Evolutionary conservation across 441 rosid genomes (phyloP).

Genomic region (Capsella rubella): DNA sequence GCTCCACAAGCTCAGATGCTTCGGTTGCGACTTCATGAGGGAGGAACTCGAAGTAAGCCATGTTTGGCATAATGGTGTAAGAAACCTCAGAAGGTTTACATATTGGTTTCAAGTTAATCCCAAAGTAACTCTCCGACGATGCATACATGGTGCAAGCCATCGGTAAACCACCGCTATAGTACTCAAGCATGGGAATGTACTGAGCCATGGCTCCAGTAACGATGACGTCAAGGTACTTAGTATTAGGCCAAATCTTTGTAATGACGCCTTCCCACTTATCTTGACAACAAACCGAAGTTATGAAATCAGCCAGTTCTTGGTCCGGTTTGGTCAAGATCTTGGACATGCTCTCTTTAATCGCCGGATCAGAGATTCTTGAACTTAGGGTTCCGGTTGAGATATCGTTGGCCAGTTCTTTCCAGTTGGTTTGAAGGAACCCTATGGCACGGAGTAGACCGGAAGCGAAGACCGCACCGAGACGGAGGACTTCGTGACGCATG

Average conservation of each 20-base stretch:
- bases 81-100: slow-evolving; percentile 65
- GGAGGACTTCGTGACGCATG: slow-evolving; percentile 66
- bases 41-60: slow-evolving; percentile 73
- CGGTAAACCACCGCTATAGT: slow-evolving; percentile 65
- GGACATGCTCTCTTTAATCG: slow-evolving; percentile 49
- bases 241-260: slow-evolving; percentile 71
- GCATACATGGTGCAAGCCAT: slow-evolving; percentile 77
- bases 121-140: slow-evolving; percentile 76
- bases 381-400: slow-evolving; percentile 55
- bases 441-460: slow-evolving; percentile 77
- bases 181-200: slow-evolving; percentile 66
- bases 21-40: slow-evolving; percentile 48
- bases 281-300: slow-evolving; percentile 50
- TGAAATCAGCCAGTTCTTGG: slow-evolving; percentile 51
- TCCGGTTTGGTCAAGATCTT: slow-evolving; percentile 52
- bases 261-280: slow-evolving; percentile 62
- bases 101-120: slow-evolving; percentile 68
- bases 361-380: slow-evolving; percentile 53
- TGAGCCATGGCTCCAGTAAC: slow-evolving; percentile 79
- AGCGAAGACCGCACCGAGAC: slow-evolving; percentile 70
- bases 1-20: slow-evolving; percentile 55
- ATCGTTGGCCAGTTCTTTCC: slow-evolving; percentile 56
- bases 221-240: slow-evolving; percentile 69
- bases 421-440: slow-evolving; percentile 60
- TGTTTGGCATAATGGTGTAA: slow-evolving; percentile 75